Evolutionary conservation across 768 basidiomycete genomes (phyloP), one percentile per base, ranked within the genome.

Genomic region (Rickenella mellea): DNA sequence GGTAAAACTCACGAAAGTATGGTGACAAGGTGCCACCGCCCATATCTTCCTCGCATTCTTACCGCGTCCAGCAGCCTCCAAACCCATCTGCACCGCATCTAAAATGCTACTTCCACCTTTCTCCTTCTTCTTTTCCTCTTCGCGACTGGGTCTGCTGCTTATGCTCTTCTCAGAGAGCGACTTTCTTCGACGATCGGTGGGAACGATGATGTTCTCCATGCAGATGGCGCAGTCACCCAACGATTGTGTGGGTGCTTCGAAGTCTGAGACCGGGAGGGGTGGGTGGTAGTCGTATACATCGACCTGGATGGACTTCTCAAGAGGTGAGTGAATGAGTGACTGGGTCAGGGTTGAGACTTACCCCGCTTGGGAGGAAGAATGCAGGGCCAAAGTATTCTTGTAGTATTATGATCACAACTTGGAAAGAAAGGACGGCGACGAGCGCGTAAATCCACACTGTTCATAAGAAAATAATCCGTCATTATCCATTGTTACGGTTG

Each of bases 211-310:
- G 4, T 78, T 72, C 44, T 94, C 91, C 88, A 94, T 92, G 53
- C 91, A 94, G 40, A 96, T 93, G 5, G 88, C 77, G 52, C 91
- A 96, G 55, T 93, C 88, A 6, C 86, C 89, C 12, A 89, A 63
- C 2, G 82, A 73, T 49, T 81, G 77, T 33, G 82, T 81, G 2
- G 81, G 79, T 2, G 83, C 71, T 56, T 91, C 88, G 0, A 82
- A 57, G 53, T 90, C 85, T 1, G 80, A 69, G 1, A 74, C 48
- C 1, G 86, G 82, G 28, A 94, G 63, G 2, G 71, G 67, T 6
- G 89, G 91, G 57, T 93, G 91, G 53, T 94, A 96, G 56, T 94
- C 76, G 62, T 93, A 88, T 14, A 67, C 61, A 51, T 82, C 75
- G 5, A 68, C 60, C 15, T 68, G 65, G 2, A 72, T 66, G 47